Evolutionary conservation across 345 rosid genomes (phyloP), one percentile per base, ranked within the genome.

Genomic region (Conringia planisiliqua): DNA sequence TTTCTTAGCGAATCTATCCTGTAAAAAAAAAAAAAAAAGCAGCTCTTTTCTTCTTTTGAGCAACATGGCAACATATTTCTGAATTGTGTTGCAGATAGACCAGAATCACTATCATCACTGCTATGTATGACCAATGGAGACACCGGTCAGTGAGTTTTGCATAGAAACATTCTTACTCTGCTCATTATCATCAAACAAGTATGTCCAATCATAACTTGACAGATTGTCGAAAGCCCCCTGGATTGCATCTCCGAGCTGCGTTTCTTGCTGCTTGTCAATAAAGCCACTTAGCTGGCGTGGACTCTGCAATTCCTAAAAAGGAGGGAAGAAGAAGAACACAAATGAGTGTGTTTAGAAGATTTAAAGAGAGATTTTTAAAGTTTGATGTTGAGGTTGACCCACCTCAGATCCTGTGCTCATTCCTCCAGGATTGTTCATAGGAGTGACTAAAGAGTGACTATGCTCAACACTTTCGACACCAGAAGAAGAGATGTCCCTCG

Each of bases 341-440:
- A 55, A 36, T 16, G 18, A 57, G 27, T 18, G 24, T 18, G 27
- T 20, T 48, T 48, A 8, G 13, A 18, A 48, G 11, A 48, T 18
- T 17, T 17, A 17, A 16, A 30, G 20, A 46, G 24, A 48, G 1
- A 18, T 47, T 47, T 18, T 16, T 47, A 47, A 47, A 47, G 24
- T 47, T 18, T 18, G 26, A 47, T 26, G 18, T 47, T 17, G 58
- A 58, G 36, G 38, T 38, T 9, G 33, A 27, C 66, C 20, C 24
- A 70, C 75, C 72, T 54, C 72, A 63, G 33, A 7, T 22, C 17
- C 3, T 57, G 60, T 27, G n/a, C 63, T 44, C 13, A 10, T 29
- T 40, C 17, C 36, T 57, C 64, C 67, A 29, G 35, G 6, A 27
- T 63, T 62, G 29, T 40, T 48, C 24, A 36, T 2, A 18, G 33